phyloP scores from a whole-genome alignment of 2,329 filamentous ascomycete genomes.

The Sphaerulina musiva region DNA sequence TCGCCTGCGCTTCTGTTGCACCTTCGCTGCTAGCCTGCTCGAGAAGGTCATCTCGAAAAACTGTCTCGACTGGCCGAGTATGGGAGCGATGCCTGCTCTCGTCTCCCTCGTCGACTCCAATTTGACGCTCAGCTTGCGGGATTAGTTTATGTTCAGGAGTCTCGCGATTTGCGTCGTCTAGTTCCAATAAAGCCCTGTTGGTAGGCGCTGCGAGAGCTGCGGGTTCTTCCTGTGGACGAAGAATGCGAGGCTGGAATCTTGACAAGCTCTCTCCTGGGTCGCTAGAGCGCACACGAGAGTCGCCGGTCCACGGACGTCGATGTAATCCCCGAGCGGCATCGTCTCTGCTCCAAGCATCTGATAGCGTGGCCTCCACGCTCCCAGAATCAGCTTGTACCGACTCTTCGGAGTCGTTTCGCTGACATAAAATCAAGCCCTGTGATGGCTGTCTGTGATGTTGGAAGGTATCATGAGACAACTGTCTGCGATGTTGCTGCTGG shows the following conservation, averaged over 20 bases:
- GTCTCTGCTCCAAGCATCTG: slow-evolving; percentile 7
- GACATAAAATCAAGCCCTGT: too few relatives aligned
- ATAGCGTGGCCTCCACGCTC: neutral
- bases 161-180: neutral
- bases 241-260: too few relatives aligned
- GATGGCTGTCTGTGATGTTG: too few relatives aligned
- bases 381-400: neutral
- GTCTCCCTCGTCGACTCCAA: neutral
- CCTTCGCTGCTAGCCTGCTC: slow-evolving; percentile 18
- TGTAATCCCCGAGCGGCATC: slow-evolving; percentile 14
- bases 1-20: slow-evolving; percentile 12
- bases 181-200: too few relatives aligned
- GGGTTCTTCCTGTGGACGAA: too few relatives aligned
- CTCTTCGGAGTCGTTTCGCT: neutral
- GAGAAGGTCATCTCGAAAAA: neutral
- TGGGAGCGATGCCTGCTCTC: neutral
- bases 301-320: slow-evolving; percentile 11
- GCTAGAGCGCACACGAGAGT: slow-evolving; percentile 1
- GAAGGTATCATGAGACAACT: too few relatives aligned
- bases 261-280: too few relatives aligned
- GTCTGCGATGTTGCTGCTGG: too few relatives aligned
- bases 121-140: neutral
- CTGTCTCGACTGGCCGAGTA: neutral
- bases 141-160: neutral
- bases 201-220: too few relatives aligned